Base-by-base conservation (phyloP, 2,329 filamentous ascomycete species). In the Penicillium hordei region DNA sequence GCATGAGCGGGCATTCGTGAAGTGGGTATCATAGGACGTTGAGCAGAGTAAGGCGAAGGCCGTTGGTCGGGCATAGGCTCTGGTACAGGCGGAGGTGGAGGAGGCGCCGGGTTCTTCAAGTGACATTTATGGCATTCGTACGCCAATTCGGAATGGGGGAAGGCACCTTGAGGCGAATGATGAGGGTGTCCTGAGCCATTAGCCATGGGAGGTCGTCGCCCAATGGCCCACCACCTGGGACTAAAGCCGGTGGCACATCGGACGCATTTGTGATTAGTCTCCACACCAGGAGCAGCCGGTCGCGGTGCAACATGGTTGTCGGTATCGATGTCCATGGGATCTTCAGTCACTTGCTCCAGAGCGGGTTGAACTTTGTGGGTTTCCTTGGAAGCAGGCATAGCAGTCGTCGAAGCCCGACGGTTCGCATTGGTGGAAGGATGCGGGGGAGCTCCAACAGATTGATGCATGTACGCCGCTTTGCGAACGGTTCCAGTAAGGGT, bases 401-500 rank as follows among this genome's bases (percentile, higher is more conserved):
- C 79, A 27, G 80, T 81, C 2, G 82, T 82, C 27, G 87, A 89
- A 19, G 81, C 76, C 60, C 85, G 82, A 56, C 86, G 80, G 65
- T 82, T 79, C 27, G 74, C 69, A 58, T 76, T 57, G 12, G 60
- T 25, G 25, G 27, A 64, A 58, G 68, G 62, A 34, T 73, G 68
- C 38, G 70, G 60, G 19, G 70, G 65, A 25, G 72, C 50, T 60
- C 74, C 67, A 64, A 78, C 65, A 57, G 74, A 67, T 66, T 77
- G 66, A 66, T 78, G 70, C 70, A 79, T 68, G 71, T 94, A 83
- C 58, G 91, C 94, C 23, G 94, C 93, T 75, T 96, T 97, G 54
- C 94, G 89, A 23, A 94, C 91, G 19, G 93, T 97, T 29, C 94
- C 94, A 2, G 93, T 97, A 66, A 97, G 79, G 3, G 90, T 86